Base-by-base conservation (phyloP, 371 early-diverging fungal genomes). In the Mortierella sp. region DNA sequence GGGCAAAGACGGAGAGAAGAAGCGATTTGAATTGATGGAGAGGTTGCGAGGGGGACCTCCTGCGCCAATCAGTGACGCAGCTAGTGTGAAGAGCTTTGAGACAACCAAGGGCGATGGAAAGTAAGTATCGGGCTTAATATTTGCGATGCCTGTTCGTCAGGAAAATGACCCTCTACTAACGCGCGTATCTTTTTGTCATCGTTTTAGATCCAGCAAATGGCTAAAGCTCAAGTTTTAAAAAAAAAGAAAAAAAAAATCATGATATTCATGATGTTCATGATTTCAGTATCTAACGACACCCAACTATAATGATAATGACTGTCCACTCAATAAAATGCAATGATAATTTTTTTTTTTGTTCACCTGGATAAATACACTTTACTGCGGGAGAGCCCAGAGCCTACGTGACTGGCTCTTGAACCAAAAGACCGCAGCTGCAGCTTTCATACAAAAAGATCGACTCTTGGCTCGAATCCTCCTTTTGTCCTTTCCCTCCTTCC, bases 21-120 rank as follows among this genome's bases (percentile, higher is more conserved):
- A 43, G 69, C 54, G 78, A 22, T 24, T 58, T 22, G 78, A 72
- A 39, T 20, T 78, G 70, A 62, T 69, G 52, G 69, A 78, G 54
- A 52, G 78, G 22, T 47, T 65, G 24, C 67, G 72, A 24, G 64
- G 64, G 16, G 62, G 45, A 52, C 10, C 60, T 37, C 14, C 32
- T 10, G 8, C 37, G n/a, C 60, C 12, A 18, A 5, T 12, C 16
- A 77, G 30, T 26, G 77, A 77, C 26, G 62, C 72, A 9, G 72
- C 61, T 24, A 77, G 77, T 64, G 43, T 77, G 3, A 66, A 64
- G 12, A 77, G 77, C 47, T 77, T 77, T 63, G 77, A 77, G 49
- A 77, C 77, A 5, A 58, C 77, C 32, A 77, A 67, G 24, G 77
- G 77, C 72, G 77, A 77, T 8, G 67, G 60, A 52, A 77, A 77